Evolutionary conservation across 2,329 filamentous ascomycete genomes (phyloP).

Genomic region (Plectosphaerella sp.): DNA sequence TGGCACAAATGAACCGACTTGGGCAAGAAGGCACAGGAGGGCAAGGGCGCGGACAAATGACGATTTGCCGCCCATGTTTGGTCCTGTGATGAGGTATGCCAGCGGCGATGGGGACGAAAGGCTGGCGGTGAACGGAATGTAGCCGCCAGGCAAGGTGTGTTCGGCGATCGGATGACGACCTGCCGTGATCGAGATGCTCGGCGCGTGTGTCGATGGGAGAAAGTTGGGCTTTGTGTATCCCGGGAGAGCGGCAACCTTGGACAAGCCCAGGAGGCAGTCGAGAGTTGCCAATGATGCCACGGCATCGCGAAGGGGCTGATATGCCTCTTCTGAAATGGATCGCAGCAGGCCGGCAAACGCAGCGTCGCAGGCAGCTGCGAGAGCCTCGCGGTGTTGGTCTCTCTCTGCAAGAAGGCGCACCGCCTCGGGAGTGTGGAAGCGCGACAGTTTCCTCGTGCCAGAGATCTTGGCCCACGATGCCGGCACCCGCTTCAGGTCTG

Average conservation of each 20-base stretch:
- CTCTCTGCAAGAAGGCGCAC: slow-evolving; percentile 77
- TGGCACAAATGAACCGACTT: slow-evolving; percentile 92
- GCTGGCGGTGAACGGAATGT: slow-evolving; percentile 84
- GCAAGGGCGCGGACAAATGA: slow-evolving; percentile 92
- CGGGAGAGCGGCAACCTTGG: slow-evolving; percentile 77
- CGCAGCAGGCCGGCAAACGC: slow-evolving; percentile 71
- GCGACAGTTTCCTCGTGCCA: slow-evolving; percentile 85
- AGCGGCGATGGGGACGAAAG: slow-evolving; percentile 63
- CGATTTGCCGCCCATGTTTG: slow-evolving; percentile 99
- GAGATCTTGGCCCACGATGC: slow-evolving; percentile 94
- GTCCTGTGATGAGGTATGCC: slow-evolving; percentile 86
- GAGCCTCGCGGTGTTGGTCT: slow-evolving; percentile 90
- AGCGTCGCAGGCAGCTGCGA: slow-evolving; percentile 84
- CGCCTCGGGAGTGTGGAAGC: slow-evolving; percentile 93
- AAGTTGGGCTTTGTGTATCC: slow-evolving; percentile 79
- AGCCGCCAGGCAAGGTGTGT: slow-evolving; percentile 76
- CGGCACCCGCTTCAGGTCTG: slow-evolving; percentile 78
- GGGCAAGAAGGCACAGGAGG: slow-evolving; percentile 87
- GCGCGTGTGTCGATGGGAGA: slow-evolving; percentile 55
- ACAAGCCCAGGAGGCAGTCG: slow-evolving; percentile 84
- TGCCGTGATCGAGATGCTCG: slow-evolving; percentile 64
- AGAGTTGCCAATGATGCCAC: slow-evolving; percentile 81
- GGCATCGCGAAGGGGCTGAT: slow-evolving; percentile 84
- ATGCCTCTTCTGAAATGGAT: slow-evolving; percentile 69
- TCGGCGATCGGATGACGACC: slow-evolving; percentile 96